Evolutionary conservation across 2,329 filamentous ascomycete species (phyloP), one percentile per base, ranked within the genome.

Genomic region (Colletotrichum liaoningense): DNA sequence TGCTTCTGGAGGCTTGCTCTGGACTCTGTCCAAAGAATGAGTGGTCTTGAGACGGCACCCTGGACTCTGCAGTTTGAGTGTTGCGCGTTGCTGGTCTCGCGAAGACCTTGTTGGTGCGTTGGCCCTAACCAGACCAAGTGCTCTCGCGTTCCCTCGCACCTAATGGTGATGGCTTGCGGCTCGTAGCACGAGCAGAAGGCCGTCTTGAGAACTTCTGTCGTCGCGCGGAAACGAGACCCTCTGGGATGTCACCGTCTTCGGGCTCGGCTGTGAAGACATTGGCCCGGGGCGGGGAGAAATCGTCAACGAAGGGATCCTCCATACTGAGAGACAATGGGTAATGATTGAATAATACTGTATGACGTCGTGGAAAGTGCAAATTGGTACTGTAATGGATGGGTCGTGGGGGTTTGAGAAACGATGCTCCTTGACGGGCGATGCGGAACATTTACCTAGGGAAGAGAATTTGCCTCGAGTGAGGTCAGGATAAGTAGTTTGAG

Each of bases 211-310:
- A 77, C 69, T 79, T 78, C 38, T 75, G 77, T 71, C 81, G 75
- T 59, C 80, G 82, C 19, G 80, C 80, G 16, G 78, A 78, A 12
- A 84, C 80, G 56, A 80, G 81, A 54, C 81, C 81, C 49, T 70
- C 57, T 75, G 46, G 80, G 78, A 74, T 65, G 83, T 78, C 24
- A 75, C 70, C 73, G 76, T 66, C 67, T 60, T 67, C 73, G 59
- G 74, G 60, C 57, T 65, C 56, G 56, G 54, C 14, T 52, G 71
- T 38, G 46, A 63, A 46, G 22, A 63, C 67, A 26, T 67, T 56
- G 64, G 49, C 59, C 56, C 56, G 60, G 57, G 67, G 59, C 58
- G 75, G 67, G 52, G 76, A 75, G 56, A 52, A 56, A 19, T 58
- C 28, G 24, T 69, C 63, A 67, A 71, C 38, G 63, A 74, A 67